Evolutionary conservation across 1,284 basidiomycete species (phyloP).

Genomic region (Cryptococcus sp.): DNA sequence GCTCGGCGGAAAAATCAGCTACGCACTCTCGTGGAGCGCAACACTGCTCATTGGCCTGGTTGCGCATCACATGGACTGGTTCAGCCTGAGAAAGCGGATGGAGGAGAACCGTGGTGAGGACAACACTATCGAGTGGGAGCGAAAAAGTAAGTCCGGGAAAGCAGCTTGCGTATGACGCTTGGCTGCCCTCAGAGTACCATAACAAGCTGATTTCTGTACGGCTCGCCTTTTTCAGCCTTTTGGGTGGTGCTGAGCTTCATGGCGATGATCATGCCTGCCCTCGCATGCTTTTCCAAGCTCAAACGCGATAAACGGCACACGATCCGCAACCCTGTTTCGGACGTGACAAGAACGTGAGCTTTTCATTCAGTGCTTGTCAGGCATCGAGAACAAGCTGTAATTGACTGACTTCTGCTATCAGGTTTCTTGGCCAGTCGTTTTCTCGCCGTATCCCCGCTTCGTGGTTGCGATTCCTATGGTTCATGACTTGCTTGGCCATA

Average conservation of each 20-base stretch:
- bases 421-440: constrained; percentile 56
- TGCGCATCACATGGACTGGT: constrained; percentile 56
- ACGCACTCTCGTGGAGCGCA: constrained; percentile 57
- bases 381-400: neutral
- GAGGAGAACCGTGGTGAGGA: constrained; percentile 23
- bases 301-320: constrained; percentile 52
- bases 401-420: constrained; percentile 11
- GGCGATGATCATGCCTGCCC: constrained; percentile 60
- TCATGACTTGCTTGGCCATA: constrained; percentile 58
- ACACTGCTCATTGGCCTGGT: constrained; percentile 55
- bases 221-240: constrained; percentile 38
- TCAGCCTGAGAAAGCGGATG: constrained; percentile 42
- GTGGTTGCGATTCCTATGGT: constrained; percentile 61
- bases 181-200: no score
- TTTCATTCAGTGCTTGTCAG: neutral
- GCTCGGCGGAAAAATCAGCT: constrained; percentile 58
- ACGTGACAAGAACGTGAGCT: constrained; percentile 38
- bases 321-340: constrained; percentile 41
- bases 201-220: no score
- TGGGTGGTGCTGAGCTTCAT: constrained; percentile 61
- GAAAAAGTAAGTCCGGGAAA: constrained; percentile 55
- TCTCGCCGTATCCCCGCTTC: constrained; percentile 57
- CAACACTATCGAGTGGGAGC: constrained; percentile 58
- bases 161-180: neutral
- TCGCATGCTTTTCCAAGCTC: constrained; percentile 55